These are phyloP conservation scores for Pyrenophora seminiperda DNA, from an alignment of 2,329 filamentous ascomycete species.

Conservation along the genomic window DNA sequence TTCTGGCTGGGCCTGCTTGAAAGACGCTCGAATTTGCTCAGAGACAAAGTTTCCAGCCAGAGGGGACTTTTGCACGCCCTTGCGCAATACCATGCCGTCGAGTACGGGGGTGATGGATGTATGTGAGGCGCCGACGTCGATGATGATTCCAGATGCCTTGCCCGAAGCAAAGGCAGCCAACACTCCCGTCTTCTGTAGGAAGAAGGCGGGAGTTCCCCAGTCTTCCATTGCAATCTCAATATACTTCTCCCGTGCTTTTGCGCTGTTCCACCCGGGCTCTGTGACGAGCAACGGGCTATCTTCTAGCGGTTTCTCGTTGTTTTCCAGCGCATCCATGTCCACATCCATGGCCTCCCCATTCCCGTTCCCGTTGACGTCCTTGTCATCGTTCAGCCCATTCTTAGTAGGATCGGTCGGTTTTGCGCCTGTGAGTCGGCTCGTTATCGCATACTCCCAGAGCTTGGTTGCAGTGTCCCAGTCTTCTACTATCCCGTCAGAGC, in stretches of 20 bases:
- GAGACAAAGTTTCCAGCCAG: conserved; percentile 90
- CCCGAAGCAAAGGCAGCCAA: conserved; percentile 90
- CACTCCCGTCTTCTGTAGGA: conserved; percentile 85
- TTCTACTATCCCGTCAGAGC: conserved; percentile 84
- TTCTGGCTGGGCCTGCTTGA: conserved; percentile 68
- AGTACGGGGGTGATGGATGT: conserved; percentile 89
- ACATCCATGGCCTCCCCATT: conserved; percentile 60
- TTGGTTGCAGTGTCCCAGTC: conserved; percentile 93
- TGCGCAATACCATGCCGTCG: conserved; percentile 94
- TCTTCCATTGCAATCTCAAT: conserved; percentile 97
- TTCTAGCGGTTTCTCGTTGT: conserved; percentile 73
- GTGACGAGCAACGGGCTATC: conserved; percentile 94
- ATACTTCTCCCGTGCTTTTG: conserved; percentile 87
- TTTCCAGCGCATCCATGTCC: conserved; percentile 64
- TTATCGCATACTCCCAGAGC: conserved; percentile 92
- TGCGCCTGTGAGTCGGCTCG: conserved; percentile 81
- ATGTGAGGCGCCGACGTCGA: conserved; percentile 88
- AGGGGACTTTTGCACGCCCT: conserved; percentile 77
- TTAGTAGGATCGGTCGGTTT: conserved; percentile 71
- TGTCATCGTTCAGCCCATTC: conserved; percentile 81
- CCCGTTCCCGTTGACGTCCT: conserved; percentile 66
- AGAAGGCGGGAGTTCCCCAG: conserved; percentile 95
- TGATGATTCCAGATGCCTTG: conserved; percentile 88
- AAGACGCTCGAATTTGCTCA: conserved; percentile 81
- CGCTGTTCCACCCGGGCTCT: conserved; percentile 88